Evolutionary conservation across 2,329 filamentous ascomycete genomes (phyloP), one percentile per base, ranked within the genome.

Genomic region (Thelonectria discophora): DNA sequence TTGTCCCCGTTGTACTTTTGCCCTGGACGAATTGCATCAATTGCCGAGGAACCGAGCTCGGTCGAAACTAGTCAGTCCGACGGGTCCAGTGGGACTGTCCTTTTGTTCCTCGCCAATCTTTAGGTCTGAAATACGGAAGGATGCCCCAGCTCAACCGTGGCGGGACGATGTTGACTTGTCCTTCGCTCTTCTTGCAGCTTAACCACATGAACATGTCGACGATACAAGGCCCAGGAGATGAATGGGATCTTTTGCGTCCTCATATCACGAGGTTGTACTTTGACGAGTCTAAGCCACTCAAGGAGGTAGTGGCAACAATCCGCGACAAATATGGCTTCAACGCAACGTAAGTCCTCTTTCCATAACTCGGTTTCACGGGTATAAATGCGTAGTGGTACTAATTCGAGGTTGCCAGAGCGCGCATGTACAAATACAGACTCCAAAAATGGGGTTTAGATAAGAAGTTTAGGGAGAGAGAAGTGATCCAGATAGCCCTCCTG

Each of bases 21-120:
- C 21, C 9, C 17, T 51, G 5, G 24, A 51, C 48, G 32, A 51
- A 51, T 51, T 12, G 39, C 17, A 24, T 24, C 32, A 15, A 49
- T 13, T 34, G 32, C 24, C 12, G 11, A 34, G 32, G 10, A 11
- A 13, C 32, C 32, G 13, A 34, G 32, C 32, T 13, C 11, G 13
- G 9, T 34, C 9, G 32, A 13, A 34, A 34, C 10, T 4, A 34
- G 13, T 9, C 32, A 34, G 32, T 34, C 32, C 10, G 11, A 34
- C 10, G 32, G 32, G 3, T 9, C 32, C 10, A 10, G 17, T 15
- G 20, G 48, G 48, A 12, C 12, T 51, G 48, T 51, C 18, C 34
- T 51, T 51, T 51, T 51, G 48, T 51, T 51, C 48, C 24, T 40
- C 48, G 24, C 48, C 48, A 51, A 51, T 51, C 17, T 15, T 51